phyloP scores from a whole-genome alignment of 1,284 basidiomycete genomes.

The Fistulinella staudtii region DNA sequence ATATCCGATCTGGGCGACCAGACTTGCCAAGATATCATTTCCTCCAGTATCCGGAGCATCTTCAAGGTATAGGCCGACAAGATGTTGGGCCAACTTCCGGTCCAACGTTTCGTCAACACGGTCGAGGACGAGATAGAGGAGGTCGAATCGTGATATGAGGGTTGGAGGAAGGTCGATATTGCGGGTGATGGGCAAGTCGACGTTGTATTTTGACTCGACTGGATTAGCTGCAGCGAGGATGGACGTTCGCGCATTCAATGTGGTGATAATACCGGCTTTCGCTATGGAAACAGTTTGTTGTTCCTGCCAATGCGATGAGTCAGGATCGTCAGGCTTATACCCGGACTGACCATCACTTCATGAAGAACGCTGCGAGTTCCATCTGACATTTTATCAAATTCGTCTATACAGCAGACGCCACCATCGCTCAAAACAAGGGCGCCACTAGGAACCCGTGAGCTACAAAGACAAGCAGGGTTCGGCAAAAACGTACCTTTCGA shows the following conservation, averaged over 20 bases:
- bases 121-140: conserved; percentile 97
- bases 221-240: conserved; percentile 97
- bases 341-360: conserved; percentile 88
- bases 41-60: conserved; percentile 66
- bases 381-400: conserved; percentile 99
- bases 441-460: conserved; percentile 52
- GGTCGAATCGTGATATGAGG: conserved; percentile 95
- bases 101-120: conserved; percentile 90
- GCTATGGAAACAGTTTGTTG: conserved; percentile 99
- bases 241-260: conserved; percentile 94
- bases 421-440: conserved; percentile 96
- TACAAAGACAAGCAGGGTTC: not conserved
- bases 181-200: conserved; percentile 80
- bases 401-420: conserved; percentile 98
- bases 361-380: conserved; percentile 94
- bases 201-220: conserved; percentile 93
- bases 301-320: conserved; percentile 49
- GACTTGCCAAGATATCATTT: conserved; percentile 76
- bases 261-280: conserved; percentile 99
- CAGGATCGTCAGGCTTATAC: not conserved
- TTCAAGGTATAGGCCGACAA: conserved; percentile 92
- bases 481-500: conserved; percentile 69
- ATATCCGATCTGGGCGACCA: no score
- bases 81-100: conserved; percentile 87
- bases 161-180: conserved; percentile 96